phyloP scores from a whole-genome alignment of 2,329 filamentous ascomycete genomes.

The Knufia fluminis region DNA sequence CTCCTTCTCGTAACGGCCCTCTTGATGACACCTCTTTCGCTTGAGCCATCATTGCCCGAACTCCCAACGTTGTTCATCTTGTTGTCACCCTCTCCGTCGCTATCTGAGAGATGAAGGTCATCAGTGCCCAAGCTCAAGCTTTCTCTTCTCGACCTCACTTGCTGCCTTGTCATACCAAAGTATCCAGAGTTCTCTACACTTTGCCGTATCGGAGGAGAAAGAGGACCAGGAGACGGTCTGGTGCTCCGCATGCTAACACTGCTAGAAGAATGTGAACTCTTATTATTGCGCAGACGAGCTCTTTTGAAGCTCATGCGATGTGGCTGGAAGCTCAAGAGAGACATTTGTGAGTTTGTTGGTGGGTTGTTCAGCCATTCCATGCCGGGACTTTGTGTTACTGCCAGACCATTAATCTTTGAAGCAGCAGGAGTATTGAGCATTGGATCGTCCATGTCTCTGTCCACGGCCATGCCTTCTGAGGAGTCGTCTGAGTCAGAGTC shows the following conservation, averaged over 20 bases:
- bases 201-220: slow-evolving; percentile 61
- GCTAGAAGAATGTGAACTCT: slow-evolving; percentile 57
- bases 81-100: slow-evolving; percentile 67
- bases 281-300: slow-evolving; percentile 47
- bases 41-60: slow-evolving; percentile 24
- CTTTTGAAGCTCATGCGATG: slow-evolving; percentile 73
- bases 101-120: slow-evolving; percentile 68
- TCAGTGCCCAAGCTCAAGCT: slow-evolving; percentile 87
- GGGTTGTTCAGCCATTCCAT: slow-evolving; percentile 54
- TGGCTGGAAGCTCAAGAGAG: slow-evolving; percentile 68
- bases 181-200: slow-evolving; percentile 47
- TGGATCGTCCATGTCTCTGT: slow-evolving; percentile 65
- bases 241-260: slow-evolving; percentile 62
- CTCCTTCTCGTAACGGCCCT: slow-evolving; percentile 76
- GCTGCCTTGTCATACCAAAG: slow-evolving; percentile 44
- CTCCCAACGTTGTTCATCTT: slow-evolving; percentile 32
- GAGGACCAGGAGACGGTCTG: slow-evolving; percentile 59
- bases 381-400: slow-evolving; percentile 42
- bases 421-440: slow-evolving; percentile 78
- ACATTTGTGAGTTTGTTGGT: slow-evolving; percentile 55
- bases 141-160: slow-evolving; percentile 58
- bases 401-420: slow-evolving; percentile 43
- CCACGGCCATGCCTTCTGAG: slow-evolving; percentile 46
- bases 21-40: slow-evolving; percentile 61
- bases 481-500: slow-evolving; percentile 68